Conservation (phyloP, 176 grass and related monocot species). For the Zea luxurians region DNA sequence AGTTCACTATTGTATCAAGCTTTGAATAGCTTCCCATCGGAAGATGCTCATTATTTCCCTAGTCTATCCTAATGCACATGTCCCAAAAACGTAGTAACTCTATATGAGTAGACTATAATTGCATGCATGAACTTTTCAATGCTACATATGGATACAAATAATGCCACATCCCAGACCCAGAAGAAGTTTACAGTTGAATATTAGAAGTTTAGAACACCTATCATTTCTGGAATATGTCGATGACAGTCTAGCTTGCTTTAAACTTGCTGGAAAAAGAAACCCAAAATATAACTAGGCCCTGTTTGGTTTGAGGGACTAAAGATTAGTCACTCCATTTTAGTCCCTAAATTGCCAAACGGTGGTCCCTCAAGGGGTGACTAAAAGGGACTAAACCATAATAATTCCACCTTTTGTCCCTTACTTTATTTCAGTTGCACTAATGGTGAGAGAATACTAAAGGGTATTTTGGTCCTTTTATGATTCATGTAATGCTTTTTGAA, state of each 20-base stretch:
- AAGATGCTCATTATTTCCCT: neutral
- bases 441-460: too few species aligned
- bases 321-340: too few species aligned
- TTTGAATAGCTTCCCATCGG: slow-evolving; percentile 2
- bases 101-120: neutral
- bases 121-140: neutral
- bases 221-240: neutral
- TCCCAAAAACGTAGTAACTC: neutral
- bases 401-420: too few species aligned
- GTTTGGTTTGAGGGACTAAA: too few species aligned
- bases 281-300: neutral
- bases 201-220: neutral
- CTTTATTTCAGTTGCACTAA: too few species aligned
- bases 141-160: neutral
- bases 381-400: too few species aligned
- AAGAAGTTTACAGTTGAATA: neutral
- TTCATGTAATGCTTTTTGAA: too few species aligned
- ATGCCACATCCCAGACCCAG: neutral
- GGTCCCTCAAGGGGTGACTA: too few species aligned
- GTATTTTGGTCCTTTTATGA: too few species aligned
- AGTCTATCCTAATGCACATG: neutral
- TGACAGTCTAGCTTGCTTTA: slow-evolving; percentile 1
- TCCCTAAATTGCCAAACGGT: too few species aligned
- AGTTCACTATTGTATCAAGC: slow-evolving; percentile 8
- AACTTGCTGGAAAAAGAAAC: neutral